Conservation (phyloP, 345 rosid genomes). For the Noccaea bulbosa region DNA sequence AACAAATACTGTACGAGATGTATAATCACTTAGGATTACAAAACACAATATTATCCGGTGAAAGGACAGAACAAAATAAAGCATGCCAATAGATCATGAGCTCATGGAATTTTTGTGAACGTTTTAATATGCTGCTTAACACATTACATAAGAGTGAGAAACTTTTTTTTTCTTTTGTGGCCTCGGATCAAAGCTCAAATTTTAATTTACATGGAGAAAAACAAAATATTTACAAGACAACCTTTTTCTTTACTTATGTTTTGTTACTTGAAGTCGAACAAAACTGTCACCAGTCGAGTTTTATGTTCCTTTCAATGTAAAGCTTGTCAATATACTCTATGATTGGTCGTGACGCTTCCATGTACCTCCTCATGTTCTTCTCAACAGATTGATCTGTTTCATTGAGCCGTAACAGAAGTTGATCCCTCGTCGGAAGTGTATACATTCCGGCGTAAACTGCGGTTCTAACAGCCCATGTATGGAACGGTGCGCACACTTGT, state of each 20-base stretch:
- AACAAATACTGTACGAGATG: too few relatives aligned
- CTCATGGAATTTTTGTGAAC: too few relatives aligned
- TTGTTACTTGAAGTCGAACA: not conserved
- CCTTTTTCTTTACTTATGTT: not conserved
- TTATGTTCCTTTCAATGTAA: constrained; percentile 68
- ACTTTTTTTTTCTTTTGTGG: too few relatives aligned
- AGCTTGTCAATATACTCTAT: constrained; percentile 74
- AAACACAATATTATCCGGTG: too few relatives aligned
- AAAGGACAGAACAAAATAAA: too few relatives aligned
- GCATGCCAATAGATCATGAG: too few relatives aligned
- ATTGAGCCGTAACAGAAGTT: constrained; percentile 69
- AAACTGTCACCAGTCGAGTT: constrained; percentile 68
- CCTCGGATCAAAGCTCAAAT: too few relatives aligned
- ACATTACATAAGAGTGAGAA: too few relatives aligned
- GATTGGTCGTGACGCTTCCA: constrained; percentile 63
- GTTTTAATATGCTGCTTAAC: too few relatives aligned
- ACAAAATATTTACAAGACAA: not conserved
- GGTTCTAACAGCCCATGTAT: constrained; percentile 81
- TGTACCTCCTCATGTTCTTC: constrained; percentile 79
- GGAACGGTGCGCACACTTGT: constrained; percentile 88
- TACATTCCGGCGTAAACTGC: constrained; percentile 97
- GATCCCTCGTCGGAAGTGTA: constrained; percentile 81
- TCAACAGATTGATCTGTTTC: constrained; percentile 83
- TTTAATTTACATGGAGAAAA: too few relatives aligned
- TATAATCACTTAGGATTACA: too few relatives aligned